These are phyloP conservation scores for Sutorius australiensis DNA, from an alignment of 768 basidiomycete species.

Conservation along the genomic window DNA sequence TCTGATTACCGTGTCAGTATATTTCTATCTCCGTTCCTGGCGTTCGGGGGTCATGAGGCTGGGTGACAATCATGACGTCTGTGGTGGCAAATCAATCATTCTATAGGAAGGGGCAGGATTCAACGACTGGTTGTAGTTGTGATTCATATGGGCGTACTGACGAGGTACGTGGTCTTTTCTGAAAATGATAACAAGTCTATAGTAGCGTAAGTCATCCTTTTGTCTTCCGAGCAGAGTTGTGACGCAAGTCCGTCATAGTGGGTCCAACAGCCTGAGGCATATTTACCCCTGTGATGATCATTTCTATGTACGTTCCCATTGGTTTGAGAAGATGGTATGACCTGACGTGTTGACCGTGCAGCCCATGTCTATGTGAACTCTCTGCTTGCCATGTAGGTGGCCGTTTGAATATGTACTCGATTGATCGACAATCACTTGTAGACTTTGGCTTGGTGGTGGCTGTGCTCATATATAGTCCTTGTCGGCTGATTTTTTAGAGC, in stretches of 20 bases:
- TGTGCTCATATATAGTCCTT: not conserved
- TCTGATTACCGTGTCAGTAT: not conserved
- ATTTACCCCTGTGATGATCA: not conserved
- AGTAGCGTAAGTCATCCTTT: not conserved
- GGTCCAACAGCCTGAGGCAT: not conserved
- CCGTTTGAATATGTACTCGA: no score
- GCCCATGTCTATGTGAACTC: not conserved
- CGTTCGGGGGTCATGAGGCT: not conserved
- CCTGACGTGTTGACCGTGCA: not conserved
- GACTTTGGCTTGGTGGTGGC: constrained; percentile 11
- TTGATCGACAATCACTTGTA: not conserved
- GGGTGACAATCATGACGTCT: not conserved
- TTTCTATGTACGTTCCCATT: not conserved
- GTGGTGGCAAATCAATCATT: not conserved
- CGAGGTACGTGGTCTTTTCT: not conserved
- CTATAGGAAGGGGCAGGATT: not conserved
- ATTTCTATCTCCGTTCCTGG: not conserved
- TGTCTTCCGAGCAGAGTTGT: not conserved
- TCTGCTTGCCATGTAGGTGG: not conserved
- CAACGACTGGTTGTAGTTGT: not conserved
- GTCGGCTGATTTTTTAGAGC: constrained; percentile 27
- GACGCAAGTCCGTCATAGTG: not conserved
- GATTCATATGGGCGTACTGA: not conserved
- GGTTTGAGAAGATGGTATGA: not conserved
- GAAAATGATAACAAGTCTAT: not conserved